Evolutionary conservation across 306 rosid genomes (phyloP), one percentile per base, ranked within the genome.

Genomic region (Cucurbita moschata): DNA sequence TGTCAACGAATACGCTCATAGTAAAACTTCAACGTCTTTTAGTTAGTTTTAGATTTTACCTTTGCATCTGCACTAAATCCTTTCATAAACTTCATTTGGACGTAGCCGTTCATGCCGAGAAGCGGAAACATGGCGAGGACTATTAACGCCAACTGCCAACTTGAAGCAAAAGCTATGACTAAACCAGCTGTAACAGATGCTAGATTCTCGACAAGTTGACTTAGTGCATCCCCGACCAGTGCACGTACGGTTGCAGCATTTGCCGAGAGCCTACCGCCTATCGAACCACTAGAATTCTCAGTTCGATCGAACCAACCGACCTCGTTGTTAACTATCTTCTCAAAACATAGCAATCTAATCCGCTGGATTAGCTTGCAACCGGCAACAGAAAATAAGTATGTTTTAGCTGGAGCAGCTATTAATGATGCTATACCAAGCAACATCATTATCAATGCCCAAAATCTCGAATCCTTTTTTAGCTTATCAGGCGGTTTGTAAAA

Each of bases 271-370:
- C 92, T 83, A 16, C 94, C 87, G 10, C 93, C 96, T 14, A 92
- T 82, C 61, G 86, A 75, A 58, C 97, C 90, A 67, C 91, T 89
- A 39, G 96, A 89, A 81, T 92, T 79, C 69, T 88, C 91, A 14
- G 74, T 75, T 59, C 85, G 77, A 43, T 91, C 97, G 59, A 89
- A 91, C 97, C 97, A 89, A 65, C 86, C 80, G 71, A 89, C 77
- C 83, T 91, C 97, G 92, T 87, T 87, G 78, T 84, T 80, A 80
- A 87, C 80, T 65, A 89, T 82, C 77, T 84, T 89, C 79, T 89
- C 82, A 15, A 87, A 91, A 67, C 91, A 87, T 83, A 83, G 83
- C 73, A 77, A 73, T 39, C 96, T 81, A 52, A 87, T 82, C 76
- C 89, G 76, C 72, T 76, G 83, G 44, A 87, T 87, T 74, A 88